Conservation (phyloP, 306 rosid species). For the Rosa rugosa region DNA sequence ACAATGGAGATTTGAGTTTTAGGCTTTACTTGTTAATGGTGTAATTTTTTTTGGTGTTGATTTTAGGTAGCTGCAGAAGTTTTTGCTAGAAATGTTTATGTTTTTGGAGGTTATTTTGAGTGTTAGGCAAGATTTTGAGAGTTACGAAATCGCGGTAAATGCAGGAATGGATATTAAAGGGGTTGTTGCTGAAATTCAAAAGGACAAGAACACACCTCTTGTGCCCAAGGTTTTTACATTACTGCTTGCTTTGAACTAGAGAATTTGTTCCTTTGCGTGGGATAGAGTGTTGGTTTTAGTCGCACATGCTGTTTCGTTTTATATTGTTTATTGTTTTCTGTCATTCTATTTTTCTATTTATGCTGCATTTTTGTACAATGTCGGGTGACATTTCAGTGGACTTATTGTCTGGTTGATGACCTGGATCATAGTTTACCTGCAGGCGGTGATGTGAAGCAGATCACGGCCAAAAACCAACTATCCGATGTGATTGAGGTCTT, state of each 20-base stretch:
- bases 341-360: conserved; percentile 20
- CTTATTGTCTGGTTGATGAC: conserved; percentile 38
- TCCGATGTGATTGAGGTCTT: conserved; percentile 90
- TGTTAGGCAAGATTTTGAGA: conserved; percentile 56
- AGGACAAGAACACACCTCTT: conserved; percentile 93
- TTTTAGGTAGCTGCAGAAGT: background rate
- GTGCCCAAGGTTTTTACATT: conserved; percentile 77
- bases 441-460: conserved; percentile 99
- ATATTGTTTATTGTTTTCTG: conserved; percentile 24
- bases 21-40: background rate
- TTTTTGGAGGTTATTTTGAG: conserved; percentile 35
- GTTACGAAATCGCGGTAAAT: conserved; percentile 57
- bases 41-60: background rate
- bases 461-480: conserved; percentile 58
- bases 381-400: background rate
- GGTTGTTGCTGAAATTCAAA: conserved; percentile 96
- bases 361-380: conserved; percentile 14
- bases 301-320: conserved; percentile 21
- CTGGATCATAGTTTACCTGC: conserved; percentile 71
- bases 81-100: background rate
- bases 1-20: conserved; percentile 8
- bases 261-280: conserved; percentile 17
- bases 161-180: conserved; percentile 99
- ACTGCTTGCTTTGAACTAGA: conserved; percentile 37
- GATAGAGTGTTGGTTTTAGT: conserved; percentile 28